A percentile compares a stretch with the other conserved stretches of the same genome.
These are phyloP conservation scores for Glutinoglossum americanum DNA, from an alignment of 495 filamentous ascomycete genomes.

Conservation along the genomic window DNA sequence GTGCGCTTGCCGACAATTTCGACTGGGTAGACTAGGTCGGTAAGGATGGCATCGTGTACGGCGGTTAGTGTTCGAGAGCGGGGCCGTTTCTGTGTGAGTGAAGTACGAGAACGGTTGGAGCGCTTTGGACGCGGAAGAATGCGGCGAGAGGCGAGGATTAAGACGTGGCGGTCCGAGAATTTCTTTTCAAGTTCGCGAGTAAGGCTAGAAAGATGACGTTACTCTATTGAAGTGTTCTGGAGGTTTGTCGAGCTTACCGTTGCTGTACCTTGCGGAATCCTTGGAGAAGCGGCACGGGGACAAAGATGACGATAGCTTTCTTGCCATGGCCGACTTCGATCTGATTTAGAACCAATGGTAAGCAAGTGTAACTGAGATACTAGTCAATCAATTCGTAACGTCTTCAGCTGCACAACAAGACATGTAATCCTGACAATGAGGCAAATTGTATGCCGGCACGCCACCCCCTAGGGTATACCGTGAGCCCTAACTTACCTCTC, in stretches of 20 bases:
- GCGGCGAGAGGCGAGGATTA: conserved; percentile 95
- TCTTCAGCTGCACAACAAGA: not conserved
- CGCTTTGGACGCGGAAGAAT: conserved; percentile 96
- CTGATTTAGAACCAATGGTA: conserved; percentile 48
- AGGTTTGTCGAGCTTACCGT: conserved; percentile 39
- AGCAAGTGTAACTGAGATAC: conserved; percentile 14
- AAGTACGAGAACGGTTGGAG: conserved; percentile 78
- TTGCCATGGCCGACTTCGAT: conserved; percentile 99
- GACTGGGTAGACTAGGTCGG: conserved; percentile 93
- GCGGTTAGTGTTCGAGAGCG: conserved; percentile 91
- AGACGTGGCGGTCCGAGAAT: conserved; percentile 99
- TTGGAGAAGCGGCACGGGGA: conserved; percentile 87
- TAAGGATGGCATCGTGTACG: conserved; percentile 90
- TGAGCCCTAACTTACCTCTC: conserved; percentile 62
- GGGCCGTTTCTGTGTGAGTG: conserved; percentile 91
- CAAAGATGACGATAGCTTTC: conserved; percentile 99
- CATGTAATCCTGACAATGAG: not conserved
- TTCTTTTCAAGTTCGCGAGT: conserved; percentile 99
- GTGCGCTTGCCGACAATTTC: conserved; percentile 98
- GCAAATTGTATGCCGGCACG: not conserved
- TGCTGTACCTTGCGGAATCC: conserved; percentile 98
- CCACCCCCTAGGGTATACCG: not conserved
- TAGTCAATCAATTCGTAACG: not conserved
- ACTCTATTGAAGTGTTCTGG: not conserved
- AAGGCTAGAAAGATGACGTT: conserved; percentile 32